Evolutionary conservation across 163 green algal species (phyloP), one percentile per base, ranked within the genome.

Genomic region (Scenedesmus sp.): DNA sequence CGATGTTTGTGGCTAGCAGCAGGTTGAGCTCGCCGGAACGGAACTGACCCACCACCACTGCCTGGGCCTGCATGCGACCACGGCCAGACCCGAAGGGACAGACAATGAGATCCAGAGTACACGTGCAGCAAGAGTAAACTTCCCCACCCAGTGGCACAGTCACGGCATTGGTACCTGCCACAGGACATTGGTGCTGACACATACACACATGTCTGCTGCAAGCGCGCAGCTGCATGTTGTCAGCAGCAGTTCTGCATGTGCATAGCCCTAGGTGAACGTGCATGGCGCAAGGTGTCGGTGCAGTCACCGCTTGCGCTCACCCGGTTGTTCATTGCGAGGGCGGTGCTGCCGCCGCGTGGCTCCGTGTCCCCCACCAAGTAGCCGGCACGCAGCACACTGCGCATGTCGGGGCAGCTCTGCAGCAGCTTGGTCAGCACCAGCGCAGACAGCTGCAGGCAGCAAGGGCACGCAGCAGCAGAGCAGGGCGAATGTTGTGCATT

Each of bases 341-440:
- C 43, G 68, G 42, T 43, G 15, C 13, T 83, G 24, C 73, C 86
- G 0, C 87, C 76, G 10, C 51, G 26, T n/a, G 33, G 35, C n/a
- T 86, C 87, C 4, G 87, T 91, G 78, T 86, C 76, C 0, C 87
- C 87, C 26, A 90, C 40, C 20, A 91, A 51, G 51, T 81, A 79
- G 43, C 56, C 87, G 26, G 87, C 76, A 22, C 76, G 59, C 78
- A 91, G 87, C 49, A 44, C n/a, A 2, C 49, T 1, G 6, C 78
- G 37, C 22, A 86, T 72, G 56, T 91, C 87, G 13, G 87, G 87
- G 24, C 59, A 61, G 53, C 87, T 91, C 18, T n/a, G 49, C 35
- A 91, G 44, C 43, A 91, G 73, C 87, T 86, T 91, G 49, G n/a
- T 61, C 30, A 91, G 22, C 76, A 91, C 87, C 33, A 91, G 73